Base-by-base conservation (phyloP, 768 basidiomycete species). In the Galerina sulciceps region DNA sequence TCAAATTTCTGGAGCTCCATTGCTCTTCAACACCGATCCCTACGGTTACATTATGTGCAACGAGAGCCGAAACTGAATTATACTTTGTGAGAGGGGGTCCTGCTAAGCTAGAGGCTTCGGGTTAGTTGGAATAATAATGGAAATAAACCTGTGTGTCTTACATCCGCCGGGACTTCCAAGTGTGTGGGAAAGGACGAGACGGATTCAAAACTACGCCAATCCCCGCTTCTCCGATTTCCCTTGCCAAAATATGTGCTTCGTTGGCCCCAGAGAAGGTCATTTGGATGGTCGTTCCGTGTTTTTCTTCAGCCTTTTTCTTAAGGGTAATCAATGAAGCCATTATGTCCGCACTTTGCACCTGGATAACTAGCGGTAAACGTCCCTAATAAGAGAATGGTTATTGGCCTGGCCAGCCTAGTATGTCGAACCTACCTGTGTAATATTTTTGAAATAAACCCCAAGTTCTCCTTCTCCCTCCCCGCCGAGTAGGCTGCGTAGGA, bases 181-280 rank as follows among this genome's bases (percentile, higher is more conserved):
- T 62, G 9, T 65, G 63, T 0, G 93, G 93, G 81, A 86, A 93
- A 6, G 90, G 82, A 37, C 90, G 75, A 2, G 86, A 76, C 1
- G 89, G 88, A 4, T 78, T 71, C 20, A 93, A 65, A 62, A 96
- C 84, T 34, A 95, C 84, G 20, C 91, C 91, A 42, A 94, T 76
- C 13, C 80, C 75, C 1, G 90, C 87, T 22, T 77, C 75, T 0
- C 85, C 89, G 23, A 96, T 80, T 61, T 93, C 82, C 53, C 84
- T 77, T 1, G 92, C 93, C 20, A 96, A 73, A 10, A 92, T 69
- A 69, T 89, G 87, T 0, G 87, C 88, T 66, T 93, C 90, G 2
- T 79, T 73, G 0, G 82, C 91, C 45, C 87, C 84, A 3, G 74
- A 63, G 57, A 89, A 77, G 11, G 82, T 83, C 59, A 88, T 63